phyloP scores from a whole-genome alignment of 305 asterid species.

The Plantago coronopus region DNA sequence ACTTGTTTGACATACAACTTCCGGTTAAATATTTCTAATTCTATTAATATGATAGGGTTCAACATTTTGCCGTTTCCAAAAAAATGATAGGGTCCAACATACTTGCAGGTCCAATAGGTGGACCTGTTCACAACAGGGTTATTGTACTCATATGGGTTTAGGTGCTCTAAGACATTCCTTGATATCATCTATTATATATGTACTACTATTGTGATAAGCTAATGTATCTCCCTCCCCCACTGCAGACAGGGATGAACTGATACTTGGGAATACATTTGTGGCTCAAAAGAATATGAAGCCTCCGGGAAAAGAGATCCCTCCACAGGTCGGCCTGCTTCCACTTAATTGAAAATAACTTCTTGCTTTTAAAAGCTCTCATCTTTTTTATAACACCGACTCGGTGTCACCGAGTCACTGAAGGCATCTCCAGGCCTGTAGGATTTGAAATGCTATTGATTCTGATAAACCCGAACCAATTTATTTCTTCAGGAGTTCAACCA shows the following conservation, averaged over 20 bases:
- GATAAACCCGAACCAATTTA: constrained; percentile 18
- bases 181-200: background rate
- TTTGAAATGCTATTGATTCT: constrained; percentile 3
- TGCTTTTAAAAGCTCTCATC: background rate
- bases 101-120: too few relatives aligned
- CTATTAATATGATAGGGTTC: too few relatives aligned
- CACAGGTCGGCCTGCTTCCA: constrained; percentile 54
- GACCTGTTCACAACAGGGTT: too few relatives aligned
- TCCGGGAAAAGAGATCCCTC: constrained; percentile 70
- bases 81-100: too few relatives aligned
- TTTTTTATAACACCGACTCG: too few relatives aligned
- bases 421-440: constrained; percentile 21
- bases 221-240: constrained; percentile 22
- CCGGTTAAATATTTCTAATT: too few relatives aligned
- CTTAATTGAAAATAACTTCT: constrained; percentile 11
- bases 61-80: too few relatives aligned
- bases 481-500: constrained; percentile 69
- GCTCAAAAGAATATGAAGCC: constrained; percentile 45
- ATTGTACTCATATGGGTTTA: background rate
- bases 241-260: constrained; percentile 80
- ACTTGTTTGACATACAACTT: too few relatives aligned
- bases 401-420: too few relatives aligned
- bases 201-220: background rate
- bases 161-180: background rate
- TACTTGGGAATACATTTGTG: constrained; percentile 78